Evolutionary conservation across 192 early-diverging fungal genomes (phyloP), one percentile per base, ranked within the genome.

Genomic region (Mortierella claussenii): DNA sequence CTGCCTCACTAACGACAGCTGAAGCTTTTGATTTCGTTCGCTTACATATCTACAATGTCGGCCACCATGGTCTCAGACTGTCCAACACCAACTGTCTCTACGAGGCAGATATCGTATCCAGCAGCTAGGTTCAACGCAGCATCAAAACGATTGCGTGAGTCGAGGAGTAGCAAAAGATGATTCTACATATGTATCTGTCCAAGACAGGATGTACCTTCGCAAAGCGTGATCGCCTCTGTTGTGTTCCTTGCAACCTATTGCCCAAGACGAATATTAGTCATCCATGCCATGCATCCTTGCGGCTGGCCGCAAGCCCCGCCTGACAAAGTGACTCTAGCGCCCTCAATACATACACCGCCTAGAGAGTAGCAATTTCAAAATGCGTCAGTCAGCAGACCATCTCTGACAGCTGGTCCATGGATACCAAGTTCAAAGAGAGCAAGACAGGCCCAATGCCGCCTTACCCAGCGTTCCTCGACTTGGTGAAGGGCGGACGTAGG

Each of bases 81-180:
- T 17, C 94, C 94, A 7, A 95, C 94, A 30, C 94, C 94, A 10
- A 95, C 92, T 1, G 94, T 94, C 68, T 95, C 94, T 10, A 95
- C 88, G 4, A 95, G 75, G 30, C 89, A 86, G 20, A 94, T 85
- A 65, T 95, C 92, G 63, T 90, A 93, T 23, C 92, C 92, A 44
- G 87, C 82, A 49, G 94, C 92, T 91, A 62, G 46, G 46, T 7
- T 50, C 15, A 48, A 45, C 18, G 9, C 12, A 23, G 37, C 20
- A 47, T 54, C 11, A 8, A 37, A 26, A 44, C 15, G 34, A 51
- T 21, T 5, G 17, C 3, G 17, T 32, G 28, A 20, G 10, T 24
- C 11, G 9, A 18, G 27, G 23, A 30, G 28, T 27, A 52, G 28
- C 7, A 30, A 20, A 8, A 30, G 28, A 30, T 7, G 26, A 52